These are phyloP conservation scores for Starmerella etchellsii DNA, from an alignment of 805 yeast species.

Conservation along the genomic window DNA sequence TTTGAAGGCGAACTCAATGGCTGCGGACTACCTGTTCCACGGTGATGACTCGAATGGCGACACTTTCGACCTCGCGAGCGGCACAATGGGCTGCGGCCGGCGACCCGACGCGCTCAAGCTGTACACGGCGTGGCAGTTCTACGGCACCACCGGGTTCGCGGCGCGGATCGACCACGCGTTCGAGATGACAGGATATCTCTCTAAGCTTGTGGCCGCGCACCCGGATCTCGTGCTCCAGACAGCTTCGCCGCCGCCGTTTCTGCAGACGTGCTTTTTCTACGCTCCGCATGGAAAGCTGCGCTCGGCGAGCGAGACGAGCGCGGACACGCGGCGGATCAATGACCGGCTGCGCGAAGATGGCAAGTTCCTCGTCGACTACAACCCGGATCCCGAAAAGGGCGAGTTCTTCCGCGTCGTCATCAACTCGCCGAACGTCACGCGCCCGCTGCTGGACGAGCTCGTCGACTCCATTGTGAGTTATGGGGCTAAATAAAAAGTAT, in stretches of 20 bases:
- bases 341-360: conserved; percentile 46
- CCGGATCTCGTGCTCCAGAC: conserved; percentile 46
- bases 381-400: conserved; percentile 53
- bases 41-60: conserved; percentile 29
- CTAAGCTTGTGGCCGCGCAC: conserved; percentile 29
- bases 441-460: conserved; percentile 35
- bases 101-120: conserved; percentile 70
- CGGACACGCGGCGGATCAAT: conserved; percentile 49
- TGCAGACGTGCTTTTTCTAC: conserved; percentile 75
- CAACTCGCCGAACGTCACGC: conserved; percentile 50
- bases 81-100: conserved; percentile 87
- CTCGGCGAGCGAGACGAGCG: conserved; percentile 34
- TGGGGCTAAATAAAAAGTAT: neutral
- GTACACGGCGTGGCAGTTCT: conserved; percentile 70
- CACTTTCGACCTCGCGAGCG: conserved; percentile 67
- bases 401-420: conserved; percentile 79
- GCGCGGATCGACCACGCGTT: conserved; percentile 62
- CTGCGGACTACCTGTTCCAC: conserved; percentile 75
- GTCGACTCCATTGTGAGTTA: conserved; percentile 22
- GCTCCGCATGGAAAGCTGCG: conserved; percentile 32
- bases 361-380: conserved; percentile 63
- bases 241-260: conserved; percentile 53
- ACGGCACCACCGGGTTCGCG: conserved; percentile 54
- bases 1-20: conserved; percentile 58
- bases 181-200: conserved; percentile 50